phyloP scores from a whole-genome alignment of 768 basidiomycete species.

The Tubosaeta sp. region DNA sequence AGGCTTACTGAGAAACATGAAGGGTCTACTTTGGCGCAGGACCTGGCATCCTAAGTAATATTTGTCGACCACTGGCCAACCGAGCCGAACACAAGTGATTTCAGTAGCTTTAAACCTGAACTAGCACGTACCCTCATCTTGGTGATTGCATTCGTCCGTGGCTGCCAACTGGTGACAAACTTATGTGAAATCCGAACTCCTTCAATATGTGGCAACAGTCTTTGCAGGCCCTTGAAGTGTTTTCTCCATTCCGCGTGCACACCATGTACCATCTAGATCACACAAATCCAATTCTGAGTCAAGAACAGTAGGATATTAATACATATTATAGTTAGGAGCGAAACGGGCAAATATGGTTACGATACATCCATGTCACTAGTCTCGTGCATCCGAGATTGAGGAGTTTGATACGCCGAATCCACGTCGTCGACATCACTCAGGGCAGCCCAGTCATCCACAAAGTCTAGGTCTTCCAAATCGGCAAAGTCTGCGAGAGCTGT shows the following conservation, averaged over 20 bases:
- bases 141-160: too few species aligned
- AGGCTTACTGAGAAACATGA: too few species aligned
- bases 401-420: background rate
- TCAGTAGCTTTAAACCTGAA: too few species aligned
- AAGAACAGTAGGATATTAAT: background rate
- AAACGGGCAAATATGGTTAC: constrained; percentile 7
- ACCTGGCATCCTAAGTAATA: too few species aligned
- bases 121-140: too few species aligned
- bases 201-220: too few species aligned
- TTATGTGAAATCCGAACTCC: too few species aligned
- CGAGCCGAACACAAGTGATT: too few species aligned
- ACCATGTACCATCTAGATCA: background rate
- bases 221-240: too few species aligned
- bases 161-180: too few species aligned
- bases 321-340: constrained; percentile 2
- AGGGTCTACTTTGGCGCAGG: too few species aligned
- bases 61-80: too few species aligned
- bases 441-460: constrained; percentile 11
- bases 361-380: constrained; percentile 26
- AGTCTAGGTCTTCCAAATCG: constrained; percentile 42
- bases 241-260: background rate
- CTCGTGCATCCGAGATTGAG: background rate
- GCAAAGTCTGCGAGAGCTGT: constrained; percentile 44
- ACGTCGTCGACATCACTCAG: constrained; percentile 21
- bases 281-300: background rate